Evolutionary conservation across 1,284 basidiomycete genomes (phyloP).

Genomic region (Rhodotorula sp.): DNA sequence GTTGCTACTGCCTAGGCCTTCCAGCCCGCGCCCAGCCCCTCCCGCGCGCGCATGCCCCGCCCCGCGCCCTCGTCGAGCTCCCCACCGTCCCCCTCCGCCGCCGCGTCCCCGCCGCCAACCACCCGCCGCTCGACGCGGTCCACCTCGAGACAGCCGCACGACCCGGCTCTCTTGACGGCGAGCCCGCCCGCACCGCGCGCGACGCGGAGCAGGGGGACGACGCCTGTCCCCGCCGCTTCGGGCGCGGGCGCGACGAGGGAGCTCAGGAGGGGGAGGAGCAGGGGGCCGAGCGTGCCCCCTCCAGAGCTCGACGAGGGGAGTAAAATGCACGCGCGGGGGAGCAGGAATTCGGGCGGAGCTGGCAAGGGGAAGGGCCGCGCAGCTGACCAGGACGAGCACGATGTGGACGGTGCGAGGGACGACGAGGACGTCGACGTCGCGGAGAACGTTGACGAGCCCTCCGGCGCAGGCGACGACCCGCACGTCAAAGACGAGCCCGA

Average conservation of each 20-base stretch:
- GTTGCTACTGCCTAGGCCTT: too few relatives aligned
- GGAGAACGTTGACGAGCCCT: too few relatives aligned
- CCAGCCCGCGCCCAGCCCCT: too few relatives aligned
- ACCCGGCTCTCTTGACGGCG: neutral
- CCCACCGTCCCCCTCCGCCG: neutral
- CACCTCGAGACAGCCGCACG: neutral
- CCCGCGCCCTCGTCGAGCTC: neutral
- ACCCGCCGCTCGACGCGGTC: too few relatives aligned
- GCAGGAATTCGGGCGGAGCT: neutral
- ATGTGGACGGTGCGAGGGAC: neutral
- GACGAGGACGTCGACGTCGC: neutral
- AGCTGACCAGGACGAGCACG: neutral
- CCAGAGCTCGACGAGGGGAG: neutral
- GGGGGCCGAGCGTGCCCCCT: neutral
- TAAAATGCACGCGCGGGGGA: neutral
- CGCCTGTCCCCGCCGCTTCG: neutral
- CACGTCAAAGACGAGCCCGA: constrained; percentile 3
- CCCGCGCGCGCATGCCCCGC: neutral
- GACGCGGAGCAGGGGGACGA: neutral
- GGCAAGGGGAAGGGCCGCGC: constrained; percentile 1
- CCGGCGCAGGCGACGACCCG: neutral
- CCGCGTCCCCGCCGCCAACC: neutral
- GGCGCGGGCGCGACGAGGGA: too few relatives aligned
- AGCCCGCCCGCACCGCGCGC: neutral
- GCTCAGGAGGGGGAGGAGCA: constrained; percentile 12